Evolutionary conservation across 768 basidiomycete genomes (phyloP).

Genomic region (Tricholoma flavovirens): DNA sequence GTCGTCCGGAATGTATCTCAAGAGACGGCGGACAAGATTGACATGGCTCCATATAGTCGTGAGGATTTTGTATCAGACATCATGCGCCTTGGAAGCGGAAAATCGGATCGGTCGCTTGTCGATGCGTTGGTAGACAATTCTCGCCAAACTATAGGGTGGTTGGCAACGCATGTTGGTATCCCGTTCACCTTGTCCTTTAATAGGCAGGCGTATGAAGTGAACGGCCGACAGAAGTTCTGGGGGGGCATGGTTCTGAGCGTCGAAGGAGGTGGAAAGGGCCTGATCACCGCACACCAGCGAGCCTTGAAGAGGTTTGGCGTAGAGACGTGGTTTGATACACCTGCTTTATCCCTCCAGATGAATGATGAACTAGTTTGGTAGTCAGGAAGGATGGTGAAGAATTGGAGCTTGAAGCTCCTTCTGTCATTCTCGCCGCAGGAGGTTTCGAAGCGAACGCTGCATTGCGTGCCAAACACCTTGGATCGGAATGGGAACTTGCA

Average conservation of each 20-base stretch:
- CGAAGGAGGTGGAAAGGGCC: constrained; percentile 63
- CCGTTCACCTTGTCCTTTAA: constrained; percentile 58
- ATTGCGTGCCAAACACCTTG: constrained; percentile 49
- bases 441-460: constrained; percentile 58
- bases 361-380: constrained; percentile 35
- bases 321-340: constrained; percentile 51
- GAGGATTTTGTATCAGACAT: constrained; percentile 54
- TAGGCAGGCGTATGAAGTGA: constrained; percentile 61
- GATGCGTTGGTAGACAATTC: constrained; percentile 48
- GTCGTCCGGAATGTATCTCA: constrained; percentile 45
- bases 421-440: constrained; percentile 59
- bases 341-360: constrained; percentile 35
- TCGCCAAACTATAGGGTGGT: constrained; percentile 52
- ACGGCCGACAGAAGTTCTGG: constrained; percentile 63
- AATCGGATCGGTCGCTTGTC: constrained; percentile 45
- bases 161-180: constrained; percentile 42
- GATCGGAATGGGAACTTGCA: constrained; percentile 53
- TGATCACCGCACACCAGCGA: constrained; percentile 49
- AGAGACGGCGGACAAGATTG: constrained; percentile 37
- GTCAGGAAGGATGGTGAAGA: constrained; percentile 34
- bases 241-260: constrained; percentile 60
- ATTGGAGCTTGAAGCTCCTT: constrained; percentile 31
- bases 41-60: constrained; percentile 52
- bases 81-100: constrained; percentile 50
- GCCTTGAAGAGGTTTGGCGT: constrained; percentile 47